Base-by-base conservation (phyloP, 1,139 yeast species). In the Taphrina wiesneri region DNA sequence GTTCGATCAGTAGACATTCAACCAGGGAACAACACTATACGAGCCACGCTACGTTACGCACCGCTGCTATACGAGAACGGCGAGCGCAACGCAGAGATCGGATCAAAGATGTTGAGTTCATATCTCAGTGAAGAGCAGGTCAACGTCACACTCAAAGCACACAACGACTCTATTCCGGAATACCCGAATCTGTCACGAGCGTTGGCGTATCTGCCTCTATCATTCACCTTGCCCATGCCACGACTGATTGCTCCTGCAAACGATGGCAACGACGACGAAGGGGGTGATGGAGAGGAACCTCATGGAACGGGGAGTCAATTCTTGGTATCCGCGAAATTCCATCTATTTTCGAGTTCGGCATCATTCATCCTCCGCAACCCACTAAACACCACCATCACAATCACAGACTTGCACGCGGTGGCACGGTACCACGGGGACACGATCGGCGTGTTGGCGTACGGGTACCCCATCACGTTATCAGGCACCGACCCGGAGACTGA, bases 291-390 rank as follows among this genome's bases (percentile, higher is more conserved):
- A 17, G 25, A 26, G 30, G 13, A n/a, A 28, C 4, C 17, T 2
- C 3, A 9, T 23, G 62, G 62, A 7, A 32, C 32, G 19, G 56
- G 52, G 11, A 36, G 51, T 19, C 64, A 53, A 13, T 60, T 60
- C 43, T 21, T 60, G 45, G 57, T 60, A 21, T 23, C 64, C 15
- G 64, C 64, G 28, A 60, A 60, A n/a, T 60, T 60, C 25, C 64
- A 60, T 30, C 28, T 60, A 5, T 23, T 60, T 21, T 49, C 57
- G 34, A 49, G 57, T 21, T 47, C 64, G 11, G 64, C 64, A 13
- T 53, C 56, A 11, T 60, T 60, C 51, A 51, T 30, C 19, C 57
- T 60, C 25, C 64, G 64, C 30, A 60, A 60, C 21, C 64, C 64
- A 25, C 30, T 60, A 21, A 51, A 60, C 52, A 57, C 15, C n/a